phyloP scores from a whole-genome alignment of 306 rosid species.

The Cicer yamashitae region DNA sequence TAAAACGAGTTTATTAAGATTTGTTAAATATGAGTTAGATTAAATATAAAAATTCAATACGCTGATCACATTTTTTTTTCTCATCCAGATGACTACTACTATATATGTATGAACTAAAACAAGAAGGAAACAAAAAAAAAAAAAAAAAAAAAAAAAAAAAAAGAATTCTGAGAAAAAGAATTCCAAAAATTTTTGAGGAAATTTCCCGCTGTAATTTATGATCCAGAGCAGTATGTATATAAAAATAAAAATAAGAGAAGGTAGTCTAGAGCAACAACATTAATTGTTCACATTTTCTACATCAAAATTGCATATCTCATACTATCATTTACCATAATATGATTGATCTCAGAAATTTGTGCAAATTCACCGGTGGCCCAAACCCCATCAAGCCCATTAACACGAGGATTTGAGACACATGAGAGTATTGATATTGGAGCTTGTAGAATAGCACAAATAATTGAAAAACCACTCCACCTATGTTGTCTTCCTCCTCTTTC shows the following conservation, averaged over 20 bases:
- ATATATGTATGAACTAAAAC: no score
- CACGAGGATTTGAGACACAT: constrained; percentile 69
- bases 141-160: no score
- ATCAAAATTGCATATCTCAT: constrained; percentile 90
- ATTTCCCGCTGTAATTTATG: background rate
- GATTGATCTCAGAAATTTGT: constrained; percentile 77
- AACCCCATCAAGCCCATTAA: constrained; percentile 66
- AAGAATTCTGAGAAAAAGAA: no score
- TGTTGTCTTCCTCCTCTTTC: constrained; percentile 42
- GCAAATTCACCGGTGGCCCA: constrained; percentile 69
- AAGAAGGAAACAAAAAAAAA: no score
- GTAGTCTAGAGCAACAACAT: constrained; percentile 3
- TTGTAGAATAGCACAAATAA: constrained; percentile 57
- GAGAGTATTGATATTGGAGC: constrained; percentile 73
- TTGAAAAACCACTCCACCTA: constrained; percentile 62
- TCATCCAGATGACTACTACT: no score
- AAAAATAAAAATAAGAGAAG: background rate
- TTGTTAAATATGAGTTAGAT: no score
- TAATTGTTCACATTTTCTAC: constrained; percentile 45
- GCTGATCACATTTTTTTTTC: no score
- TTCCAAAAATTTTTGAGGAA: no score
- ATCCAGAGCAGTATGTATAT: background rate
- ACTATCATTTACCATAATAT: constrained; percentile 84
- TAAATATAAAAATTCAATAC: no score
- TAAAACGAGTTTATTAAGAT: no score